Percentiles rank a stretch among this genome's conserved stretches.
Conservation (phyloP, 1,284 basidiomycete genomes). For the Dichomitus squalens region DNA sequence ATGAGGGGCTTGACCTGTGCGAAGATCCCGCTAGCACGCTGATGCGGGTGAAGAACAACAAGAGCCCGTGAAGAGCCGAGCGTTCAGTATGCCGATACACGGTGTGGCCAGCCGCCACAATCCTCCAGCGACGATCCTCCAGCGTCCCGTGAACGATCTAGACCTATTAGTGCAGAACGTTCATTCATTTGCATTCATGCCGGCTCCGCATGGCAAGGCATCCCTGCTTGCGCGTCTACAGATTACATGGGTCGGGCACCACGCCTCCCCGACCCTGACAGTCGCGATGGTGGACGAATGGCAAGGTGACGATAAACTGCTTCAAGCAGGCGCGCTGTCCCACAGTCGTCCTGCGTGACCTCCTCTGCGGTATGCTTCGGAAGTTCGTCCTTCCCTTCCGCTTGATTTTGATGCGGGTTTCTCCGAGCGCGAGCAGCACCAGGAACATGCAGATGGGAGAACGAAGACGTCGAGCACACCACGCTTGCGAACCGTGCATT, state of each 20-base stretch:
- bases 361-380: background rate
- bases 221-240: background rate
- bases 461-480: background rate
- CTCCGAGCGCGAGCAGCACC: background rate
- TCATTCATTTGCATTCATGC: background rate
- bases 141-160: too few relatives aligned
- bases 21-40: background rate
- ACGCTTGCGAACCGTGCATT: background rate
- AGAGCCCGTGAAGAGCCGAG: background rate
- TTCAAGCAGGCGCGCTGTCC: background rate
- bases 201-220: background rate
- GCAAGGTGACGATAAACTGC: slow-evolving; percentile 1
- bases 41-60: background rate
- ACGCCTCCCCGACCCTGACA: slow-evolving; percentile 5
- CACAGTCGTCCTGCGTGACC: background rate
- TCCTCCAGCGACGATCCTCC: background rate
- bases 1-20: too few relatives aligned
- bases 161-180: background rate
- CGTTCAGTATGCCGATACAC: slow-evolving; percentile 4
- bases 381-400: background rate
- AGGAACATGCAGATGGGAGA: background rate
- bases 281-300: background rate
- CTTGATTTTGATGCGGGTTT: background rate
- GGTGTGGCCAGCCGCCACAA: background rate
- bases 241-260: background rate